Percentiles rank a stretch among this genome's conserved stretches.
phyloP scores from a whole-genome alignment of 2,329 filamentous ascomycete species.

The Talaromyces piceae region DNA sequence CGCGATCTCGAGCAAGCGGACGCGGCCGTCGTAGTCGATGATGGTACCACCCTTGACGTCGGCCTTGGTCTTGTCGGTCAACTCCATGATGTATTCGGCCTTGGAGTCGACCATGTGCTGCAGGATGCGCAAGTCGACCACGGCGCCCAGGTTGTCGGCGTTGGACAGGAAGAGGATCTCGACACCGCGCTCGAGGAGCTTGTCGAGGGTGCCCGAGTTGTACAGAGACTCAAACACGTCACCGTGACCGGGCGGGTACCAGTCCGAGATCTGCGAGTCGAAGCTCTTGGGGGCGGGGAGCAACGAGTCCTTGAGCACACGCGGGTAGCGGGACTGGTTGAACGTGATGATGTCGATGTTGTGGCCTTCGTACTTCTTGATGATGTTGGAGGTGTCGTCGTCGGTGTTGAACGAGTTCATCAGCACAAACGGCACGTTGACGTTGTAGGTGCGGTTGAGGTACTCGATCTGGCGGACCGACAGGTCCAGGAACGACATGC shows the following conservation, averaged over 20 bases:
- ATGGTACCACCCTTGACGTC: constrained; percentile 99
- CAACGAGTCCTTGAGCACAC: constrained; percentile 96
- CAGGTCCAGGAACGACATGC: constrained; percentile 99
- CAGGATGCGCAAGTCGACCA: constrained; percentile 94
- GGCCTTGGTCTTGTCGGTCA: constrained; percentile 99
- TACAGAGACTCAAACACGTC: constrained; percentile 99
- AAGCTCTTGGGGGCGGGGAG: constrained; percentile 88
- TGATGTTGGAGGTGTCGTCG: constrained; percentile 95
- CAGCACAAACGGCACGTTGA: constrained; percentile 95
- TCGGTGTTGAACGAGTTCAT: constrained; percentile 99
- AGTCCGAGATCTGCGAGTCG: constrained; percentile 84
- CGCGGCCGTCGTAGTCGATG: constrained; percentile 96
- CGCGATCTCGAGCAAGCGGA: constrained; percentile 94
- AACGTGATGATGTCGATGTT: constrained; percentile 99
- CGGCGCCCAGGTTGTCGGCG: constrained; percentile 95
- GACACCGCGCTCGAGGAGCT: constrained; percentile 89
- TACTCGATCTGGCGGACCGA: constrained; percentile 98
- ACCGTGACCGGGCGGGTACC: constrained; percentile 98
- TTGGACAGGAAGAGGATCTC: constrained; percentile 99
- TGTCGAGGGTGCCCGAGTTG: constrained; percentile 96
- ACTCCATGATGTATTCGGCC: constrained; percentile 98
- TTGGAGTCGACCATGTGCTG: constrained; percentile 99
- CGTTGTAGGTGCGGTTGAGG: constrained; percentile 94
- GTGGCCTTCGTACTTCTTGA: constrained; percentile 99
- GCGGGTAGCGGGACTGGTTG: constrained; percentile 98